Evolutionary conservation across 345 rosid species (phyloP).

Genomic region (Cochlearia excelsa): DNA sequence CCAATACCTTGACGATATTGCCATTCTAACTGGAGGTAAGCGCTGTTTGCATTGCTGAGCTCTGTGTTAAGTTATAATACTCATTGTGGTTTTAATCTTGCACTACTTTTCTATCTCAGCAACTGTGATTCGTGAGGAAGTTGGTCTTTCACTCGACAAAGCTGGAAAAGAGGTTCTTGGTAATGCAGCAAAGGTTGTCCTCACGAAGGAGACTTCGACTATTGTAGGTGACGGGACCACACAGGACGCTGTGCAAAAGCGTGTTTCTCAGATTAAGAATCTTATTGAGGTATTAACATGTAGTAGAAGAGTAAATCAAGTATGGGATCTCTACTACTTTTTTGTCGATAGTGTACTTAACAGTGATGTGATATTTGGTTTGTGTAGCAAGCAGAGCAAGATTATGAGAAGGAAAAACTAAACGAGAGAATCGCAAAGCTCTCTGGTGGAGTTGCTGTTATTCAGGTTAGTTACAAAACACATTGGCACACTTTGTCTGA

Average conservation of each 20-base stretch:
- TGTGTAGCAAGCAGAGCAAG: slow-evolving; percentile 81
- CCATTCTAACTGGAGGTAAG: slow-evolving; percentile 28
- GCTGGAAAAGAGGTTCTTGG: slow-evolving; percentile 90
- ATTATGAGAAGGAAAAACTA: slow-evolving; percentile 89
- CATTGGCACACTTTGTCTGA: neutral
- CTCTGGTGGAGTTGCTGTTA: slow-evolving; percentile 82
- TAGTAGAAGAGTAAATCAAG: neutral
- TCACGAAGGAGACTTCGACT: slow-evolving; percentile 86
- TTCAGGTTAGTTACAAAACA: slow-evolving; percentile 47
- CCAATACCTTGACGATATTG: slow-evolving; percentile 97
- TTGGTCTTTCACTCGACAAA: slow-evolving; percentile 93
- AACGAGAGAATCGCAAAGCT: slow-evolving; percentile 94
- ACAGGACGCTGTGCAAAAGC: slow-evolving; percentile 86
- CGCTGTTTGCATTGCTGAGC: too few species aligned
- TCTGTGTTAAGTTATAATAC: neutral
- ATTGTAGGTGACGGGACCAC: slow-evolving; percentile 98
- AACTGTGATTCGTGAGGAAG: slow-evolving; percentile 89
- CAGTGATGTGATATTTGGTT: neutral
- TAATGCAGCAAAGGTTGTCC: slow-evolving; percentile 84
- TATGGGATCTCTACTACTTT: slow-evolving; percentile 4
- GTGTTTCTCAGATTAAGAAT: slow-evolving; percentile 85
- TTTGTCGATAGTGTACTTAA: neutral
- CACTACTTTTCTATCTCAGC: slow-evolving; percentile 41
- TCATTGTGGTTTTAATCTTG: slow-evolving; percentile 1
- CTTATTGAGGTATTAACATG: slow-evolving; percentile 64